Base-by-base conservation (phyloP, 805 yeast genomes). In the Nakazawaea holstii region DNA sequence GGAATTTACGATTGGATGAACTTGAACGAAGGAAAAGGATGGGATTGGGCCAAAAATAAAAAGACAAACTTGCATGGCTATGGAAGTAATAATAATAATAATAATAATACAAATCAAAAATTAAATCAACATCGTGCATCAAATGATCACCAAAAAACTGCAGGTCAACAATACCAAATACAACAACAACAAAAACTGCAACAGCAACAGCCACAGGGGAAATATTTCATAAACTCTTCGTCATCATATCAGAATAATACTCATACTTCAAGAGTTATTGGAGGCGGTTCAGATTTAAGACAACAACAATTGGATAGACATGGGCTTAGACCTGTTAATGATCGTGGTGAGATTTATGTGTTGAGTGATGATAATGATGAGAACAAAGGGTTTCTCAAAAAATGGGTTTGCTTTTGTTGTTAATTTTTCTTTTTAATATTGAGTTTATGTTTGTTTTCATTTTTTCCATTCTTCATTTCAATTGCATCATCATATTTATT, bases 21-120 rank as follows among this genome's bases (percentile, higher is more conserved):
- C 56, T 73, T 86, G 55, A 86, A 86, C 59, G 79, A 80, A 44
- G 94, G 94, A 41, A 77, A 77, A 60, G 94, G 94, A 14, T 86
- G 94, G 94, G 89, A 85, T 60, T 76, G 87, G 58, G 61, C 73
- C 51, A 77, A 84, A 51, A 86, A 86, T 61, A 84, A 82, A 62
- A 84, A 87, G 60, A 88, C 87, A 40, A 86, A 86, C 65, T 66
- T 86, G 53, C 89, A 86, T 61, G 95, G 95, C 4, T 86, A 86
- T 60, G 94, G 94, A 17, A 62, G 70, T 4, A 49, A 49, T 15
- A 35, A 47, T 27, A 43, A 42, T 17, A 40, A 35, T 13, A 61
- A 52, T 52, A 59, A 55, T 47, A 59, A 50, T 42, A 50, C 37
- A 46, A 50, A 49, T 41, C 59, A 31, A 51, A 53, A 35, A 44